phyloP scores from a whole-genome alignment of 352 stramenopile genomes.

The Elongisporangium senticosum region DNA sequence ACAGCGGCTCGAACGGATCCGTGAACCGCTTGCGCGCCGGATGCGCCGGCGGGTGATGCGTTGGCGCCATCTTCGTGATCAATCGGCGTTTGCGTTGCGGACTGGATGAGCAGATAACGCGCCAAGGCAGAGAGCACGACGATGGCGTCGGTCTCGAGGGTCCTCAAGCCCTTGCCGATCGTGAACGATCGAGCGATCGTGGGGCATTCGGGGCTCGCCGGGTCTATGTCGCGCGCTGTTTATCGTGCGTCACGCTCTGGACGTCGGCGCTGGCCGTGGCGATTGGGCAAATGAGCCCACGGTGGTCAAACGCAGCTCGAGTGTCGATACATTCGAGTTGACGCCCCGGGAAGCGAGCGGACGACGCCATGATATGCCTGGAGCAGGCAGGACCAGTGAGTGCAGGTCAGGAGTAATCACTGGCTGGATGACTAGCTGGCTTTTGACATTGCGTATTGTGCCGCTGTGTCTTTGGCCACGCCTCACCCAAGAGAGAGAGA shows the following conservation, averaged over 20 bases:
- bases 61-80: background rate
- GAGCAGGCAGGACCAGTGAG: background rate
- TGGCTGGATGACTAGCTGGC: background rate
- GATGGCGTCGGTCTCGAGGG: background rate
- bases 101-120: background rate
- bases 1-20: conserved; percentile 21
- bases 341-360: background rate
- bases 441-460: background rate
- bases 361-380: background rate
- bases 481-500: no score
- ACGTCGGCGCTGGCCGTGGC: background rate
- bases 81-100: background rate
- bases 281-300: background rate
- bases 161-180: background rate
- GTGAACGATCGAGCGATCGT: background rate
- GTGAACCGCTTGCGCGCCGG: conserved; percentile 15
- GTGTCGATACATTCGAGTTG: background rate
- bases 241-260: background rate
- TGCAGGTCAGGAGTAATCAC: background rate
- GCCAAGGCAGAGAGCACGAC: background rate
- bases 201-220: background rate
- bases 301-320: background rate
- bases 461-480: no score
- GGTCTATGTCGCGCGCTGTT: background rate
- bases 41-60: background rate